Conservation (phyloP, 1,284 basidiomycete species). For the Moesziomyces parantarcticus region DNA sequence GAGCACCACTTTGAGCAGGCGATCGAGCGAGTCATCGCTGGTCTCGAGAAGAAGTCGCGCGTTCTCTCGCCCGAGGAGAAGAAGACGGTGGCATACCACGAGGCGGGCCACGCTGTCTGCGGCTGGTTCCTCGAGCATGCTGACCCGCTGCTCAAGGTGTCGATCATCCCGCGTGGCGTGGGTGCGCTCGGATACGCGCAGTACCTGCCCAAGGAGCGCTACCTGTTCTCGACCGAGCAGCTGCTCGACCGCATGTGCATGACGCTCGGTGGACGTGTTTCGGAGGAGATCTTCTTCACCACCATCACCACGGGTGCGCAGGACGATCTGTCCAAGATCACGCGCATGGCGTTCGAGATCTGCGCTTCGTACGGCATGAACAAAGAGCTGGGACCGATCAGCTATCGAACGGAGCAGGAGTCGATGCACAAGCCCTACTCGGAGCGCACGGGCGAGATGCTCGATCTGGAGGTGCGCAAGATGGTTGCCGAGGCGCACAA, state of each 20-base stretch:
- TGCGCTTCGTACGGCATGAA: conserved; percentile 83
- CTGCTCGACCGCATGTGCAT: conserved; percentile 96
- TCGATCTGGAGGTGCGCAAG: conserved; percentile 88
- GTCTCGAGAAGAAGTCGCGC: conserved; percentile 92
- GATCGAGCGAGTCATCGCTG: conserved; percentile 97
- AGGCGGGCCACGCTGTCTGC: conserved; percentile 97
- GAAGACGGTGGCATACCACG: conserved; percentile 98
- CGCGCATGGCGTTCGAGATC: conserved; percentile 94
- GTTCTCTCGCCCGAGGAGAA: conserved; percentile 96
- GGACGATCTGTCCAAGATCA: conserved; percentile 97
- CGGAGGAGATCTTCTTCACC: conserved; percentile 98
- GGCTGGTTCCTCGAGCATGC: conserved; percentile 99
- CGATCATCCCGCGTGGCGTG: conserved; percentile 95
- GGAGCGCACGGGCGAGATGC: conserved; percentile 93
- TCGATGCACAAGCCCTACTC: conserved; percentile 97
- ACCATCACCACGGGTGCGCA: conserved; percentile 96
- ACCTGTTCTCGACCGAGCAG: conserved; percentile 93
- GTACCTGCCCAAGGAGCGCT: conserved; percentile 95
- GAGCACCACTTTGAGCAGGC: conserved; percentile 94
- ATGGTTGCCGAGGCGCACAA: conserved; percentile 91
- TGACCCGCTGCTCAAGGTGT: conserved; percentile 95
- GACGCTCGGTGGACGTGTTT: conserved; percentile 97
- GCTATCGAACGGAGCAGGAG: conserved; percentile 89
- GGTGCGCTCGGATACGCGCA: conserved; percentile 95
- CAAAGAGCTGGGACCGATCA: conserved; percentile 90